Percentiles rank a stretch among this genome's conserved stretches.
These are phyloP conservation scores for Cutaneotrichosporon arboriforme DNA, from an alignment of 1,284 basidiomycete genomes.

Conservation along the genomic window DNA sequence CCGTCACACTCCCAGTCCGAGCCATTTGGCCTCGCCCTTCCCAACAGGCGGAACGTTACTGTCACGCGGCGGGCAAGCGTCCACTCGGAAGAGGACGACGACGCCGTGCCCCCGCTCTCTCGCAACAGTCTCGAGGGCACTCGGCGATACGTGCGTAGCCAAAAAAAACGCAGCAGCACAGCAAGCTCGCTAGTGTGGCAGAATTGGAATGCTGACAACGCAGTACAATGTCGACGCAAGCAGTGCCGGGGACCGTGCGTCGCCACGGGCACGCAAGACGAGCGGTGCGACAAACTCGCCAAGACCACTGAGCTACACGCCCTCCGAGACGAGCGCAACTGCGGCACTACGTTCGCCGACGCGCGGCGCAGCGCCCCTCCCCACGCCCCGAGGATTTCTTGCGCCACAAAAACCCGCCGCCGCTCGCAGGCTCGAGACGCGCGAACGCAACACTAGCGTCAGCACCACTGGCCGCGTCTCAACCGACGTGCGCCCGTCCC, in stretches of 20 bases:
- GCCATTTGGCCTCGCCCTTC: slow-evolving; percentile 15
- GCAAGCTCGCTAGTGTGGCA: no score
- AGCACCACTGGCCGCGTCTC: slow-evolving; percentile 11
- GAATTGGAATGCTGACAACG: neutral
- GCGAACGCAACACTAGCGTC: slow-evolving; percentile 20
- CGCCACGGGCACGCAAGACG: slow-evolving; percentile 2
- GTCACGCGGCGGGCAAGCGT: slow-evolving; percentile 14
- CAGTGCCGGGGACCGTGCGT: neutral
- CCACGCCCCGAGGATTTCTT: slow-evolving; percentile 35
- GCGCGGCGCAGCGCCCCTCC: slow-evolving; percentile 28
- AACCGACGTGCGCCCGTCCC: neutral
- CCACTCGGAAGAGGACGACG: slow-evolving; percentile 17
- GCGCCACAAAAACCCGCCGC: slow-evolving; percentile 40
- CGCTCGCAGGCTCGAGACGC: slow-evolving; percentile 31
- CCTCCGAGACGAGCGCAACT: slow-evolving; percentile 15
- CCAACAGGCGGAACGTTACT: slow-evolving; percentile 14
- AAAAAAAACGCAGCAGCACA: no score
- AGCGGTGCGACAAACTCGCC: slow-evolving; percentile 12
- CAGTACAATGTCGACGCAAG: slow-evolving; percentile 8
- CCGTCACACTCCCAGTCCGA: slow-evolving; percentile 8
- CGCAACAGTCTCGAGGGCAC: slow-evolving; percentile 19
- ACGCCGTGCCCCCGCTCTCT: slow-evolving; percentile 14
- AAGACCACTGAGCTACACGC: slow-evolving; percentile 11
- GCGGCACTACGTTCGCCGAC: slow-evolving; percentile 22
- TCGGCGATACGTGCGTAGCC: slow-evolving; percentile 18